Base-by-base conservation (phyloP, 208 protist species). In the Crithidia fasciculata region DNA sequence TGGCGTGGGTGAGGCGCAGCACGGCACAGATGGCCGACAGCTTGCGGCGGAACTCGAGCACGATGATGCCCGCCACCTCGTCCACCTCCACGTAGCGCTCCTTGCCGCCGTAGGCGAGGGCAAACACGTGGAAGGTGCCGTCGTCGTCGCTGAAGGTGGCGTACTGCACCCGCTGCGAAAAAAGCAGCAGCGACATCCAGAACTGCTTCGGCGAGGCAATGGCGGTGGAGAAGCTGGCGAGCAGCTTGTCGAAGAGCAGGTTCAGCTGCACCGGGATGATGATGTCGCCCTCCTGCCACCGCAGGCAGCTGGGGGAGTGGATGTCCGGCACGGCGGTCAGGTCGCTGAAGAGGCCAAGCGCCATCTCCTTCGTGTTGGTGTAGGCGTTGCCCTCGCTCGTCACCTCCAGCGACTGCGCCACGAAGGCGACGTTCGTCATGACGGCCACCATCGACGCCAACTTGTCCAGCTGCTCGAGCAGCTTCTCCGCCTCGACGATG, bases 81-180 rank as follows among this genome's bases (percentile, higher is more conserved):
- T 95, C 90, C 67, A 88, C 81, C 81, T 95, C 87, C 5, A 95
- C 63, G 74, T 83, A 91, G 39, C 85, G 83, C 60, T 88, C 68
- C 52, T 82, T 86, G 36, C 78, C 81, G 60, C 86, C 83, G 73
- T 92, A 93, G 19, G 75, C 80, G 37, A 95, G 61, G 16, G 80
- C 59, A 77, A 95, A 93, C 56, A 93, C 90, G 68, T 84, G 75
- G 71, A 88, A 95, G 18, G 76, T 80, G 39, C 90, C 90, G 3
- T 89, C 83, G 55, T 95, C 86, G 71, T 93, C 90, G 66, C 81
- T 87, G 69, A 93, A 95, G 2, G 74, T 88, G 74, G 82, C 87
- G 78, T 88, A 88, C 4, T 82, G 45, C 9, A 95, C 53, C 28
- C 75, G 71, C 45, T 87, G 81, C 47, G 83, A 78, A 58, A 95